Conservation (phyloP, 2,329 filamentous ascomycete species). For the Fusarium sp. region DNA sequence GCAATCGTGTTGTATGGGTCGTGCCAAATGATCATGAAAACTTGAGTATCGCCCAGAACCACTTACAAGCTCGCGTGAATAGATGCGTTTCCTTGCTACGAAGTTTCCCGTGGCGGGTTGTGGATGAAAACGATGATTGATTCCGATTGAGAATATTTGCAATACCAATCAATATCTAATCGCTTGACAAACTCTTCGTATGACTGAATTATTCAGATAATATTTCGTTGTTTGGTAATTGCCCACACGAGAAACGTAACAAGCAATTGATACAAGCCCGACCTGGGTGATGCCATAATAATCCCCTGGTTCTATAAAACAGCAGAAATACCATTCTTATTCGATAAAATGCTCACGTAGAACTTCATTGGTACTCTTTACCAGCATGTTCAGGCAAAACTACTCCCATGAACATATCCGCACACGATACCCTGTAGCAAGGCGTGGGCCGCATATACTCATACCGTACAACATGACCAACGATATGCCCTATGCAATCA, state of each 20-base stretch:
- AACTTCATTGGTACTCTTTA: neutral
- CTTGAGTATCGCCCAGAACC: too few species aligned
- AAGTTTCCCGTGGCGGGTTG: too few species aligned
- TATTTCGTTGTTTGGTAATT: conserved; percentile 4
- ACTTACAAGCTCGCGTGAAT: neutral
- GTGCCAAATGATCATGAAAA: neutral
- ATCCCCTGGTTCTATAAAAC: conserved; percentile 19
- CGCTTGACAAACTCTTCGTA: neutral
- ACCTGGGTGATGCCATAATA: neutral
- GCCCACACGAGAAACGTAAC: neutral
- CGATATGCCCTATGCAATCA: neutral
- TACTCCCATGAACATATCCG: neutral
- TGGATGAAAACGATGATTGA: too few species aligned
- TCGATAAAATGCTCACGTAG: too few species aligned
- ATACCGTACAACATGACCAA: neutral
- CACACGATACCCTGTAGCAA: neutral
- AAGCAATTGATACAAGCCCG: conserved; percentile 20
- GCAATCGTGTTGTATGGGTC: too few species aligned
- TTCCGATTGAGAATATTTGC: neutral
- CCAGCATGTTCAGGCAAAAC: conserved; percentile 9
- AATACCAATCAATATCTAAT: neutral
- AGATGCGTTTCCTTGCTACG: neutral
- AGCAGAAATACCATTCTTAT: neutral
- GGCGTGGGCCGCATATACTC: neutral
- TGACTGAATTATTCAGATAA: neutral